Evolutionary conservation across 495 filamentous ascomycete species (phyloP).

Genomic region (Aspergillus heteromorphus): DNA sequence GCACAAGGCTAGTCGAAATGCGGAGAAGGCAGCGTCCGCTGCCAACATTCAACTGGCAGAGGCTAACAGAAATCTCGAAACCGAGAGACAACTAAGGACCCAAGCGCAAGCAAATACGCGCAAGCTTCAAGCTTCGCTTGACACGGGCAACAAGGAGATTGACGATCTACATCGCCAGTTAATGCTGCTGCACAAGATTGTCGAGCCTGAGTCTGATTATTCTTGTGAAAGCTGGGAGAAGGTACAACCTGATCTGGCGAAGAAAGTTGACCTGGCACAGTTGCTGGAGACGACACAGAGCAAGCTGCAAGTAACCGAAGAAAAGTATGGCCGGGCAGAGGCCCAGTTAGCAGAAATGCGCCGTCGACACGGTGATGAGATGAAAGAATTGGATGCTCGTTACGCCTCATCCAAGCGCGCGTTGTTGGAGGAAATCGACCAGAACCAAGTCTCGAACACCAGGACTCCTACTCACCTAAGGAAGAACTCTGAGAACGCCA

Average conservation of each 20-base stretch:
- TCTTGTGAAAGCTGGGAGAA: constrained; percentile 56
- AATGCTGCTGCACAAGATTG: constrained; percentile 75
- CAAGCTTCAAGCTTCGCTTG: constrained; percentile 70
- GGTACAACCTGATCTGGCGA: constrained; percentile 51
- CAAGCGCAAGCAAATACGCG: constrained; percentile 85
- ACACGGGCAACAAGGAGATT: constrained; percentile 72
- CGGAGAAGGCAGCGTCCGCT: constrained; percentile 84
- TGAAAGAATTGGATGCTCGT: constrained; percentile 65
- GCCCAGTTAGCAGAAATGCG: constrained; percentile 76
- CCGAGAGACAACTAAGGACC: constrained; percentile 75
- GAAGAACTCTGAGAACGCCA: constrained; percentile 60
- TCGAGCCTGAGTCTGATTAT: constrained; percentile 70
- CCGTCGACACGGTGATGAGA: constrained; percentile 62
- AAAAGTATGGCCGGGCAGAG: constrained; percentile 78
- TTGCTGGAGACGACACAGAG: constrained; percentile 85
- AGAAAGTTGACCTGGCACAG: constrained; percentile 77
- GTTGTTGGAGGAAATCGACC: constrained; percentile 80
- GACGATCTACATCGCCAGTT: constrained; percentile 73
- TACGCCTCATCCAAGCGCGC: constrained; percentile 68
- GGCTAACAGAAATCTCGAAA: constrained; percentile 81
- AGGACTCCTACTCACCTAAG: constrained; percentile 73
- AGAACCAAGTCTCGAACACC: constrained; percentile 71
- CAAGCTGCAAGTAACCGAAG: constrained; percentile 77
- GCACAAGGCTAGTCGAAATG: constrained; percentile 84
- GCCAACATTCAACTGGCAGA: constrained; percentile 81